Conservation (phyloP, 805 yeast genomes). For the Metschnikowia peoriensis region DNA sequence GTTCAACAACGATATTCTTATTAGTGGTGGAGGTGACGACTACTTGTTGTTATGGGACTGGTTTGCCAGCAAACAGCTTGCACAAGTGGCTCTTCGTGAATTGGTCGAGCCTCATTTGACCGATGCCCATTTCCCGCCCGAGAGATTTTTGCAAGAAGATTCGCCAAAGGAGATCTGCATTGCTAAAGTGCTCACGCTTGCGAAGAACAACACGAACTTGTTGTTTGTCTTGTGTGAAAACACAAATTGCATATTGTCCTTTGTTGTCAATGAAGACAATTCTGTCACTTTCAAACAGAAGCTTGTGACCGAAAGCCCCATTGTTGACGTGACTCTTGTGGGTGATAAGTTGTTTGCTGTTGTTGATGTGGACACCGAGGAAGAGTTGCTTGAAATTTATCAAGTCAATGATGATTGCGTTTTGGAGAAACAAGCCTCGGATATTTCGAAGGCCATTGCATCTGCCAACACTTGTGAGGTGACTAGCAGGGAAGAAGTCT, state of each 20-base stretch:
- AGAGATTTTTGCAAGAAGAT: conserved; percentile 52
- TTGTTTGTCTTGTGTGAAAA: conserved; percentile 52
- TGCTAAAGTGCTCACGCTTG: conserved; percentile 39
- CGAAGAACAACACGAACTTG: conserved; percentile 22
- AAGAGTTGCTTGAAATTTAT: conserved; percentile 25
- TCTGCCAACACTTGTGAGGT: conserved; percentile 31
- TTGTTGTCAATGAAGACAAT: conserved; percentile 26
- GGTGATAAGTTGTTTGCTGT: conserved; percentile 25
- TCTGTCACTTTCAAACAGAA: conserved; percentile 31
- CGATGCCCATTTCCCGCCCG: conserved; percentile 62
- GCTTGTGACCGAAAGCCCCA: conserved; percentile 22
- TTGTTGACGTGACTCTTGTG: conserved; percentile 30
- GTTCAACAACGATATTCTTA: conserved; percentile 49
- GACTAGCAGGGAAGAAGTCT: conserved; percentile 35
- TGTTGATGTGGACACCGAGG: conserved; percentile 28
- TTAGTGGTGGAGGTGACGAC: conserved; percentile 93
- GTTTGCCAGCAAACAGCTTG: conserved; percentile 47
- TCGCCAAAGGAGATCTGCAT: conserved; percentile 57
- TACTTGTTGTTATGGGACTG: conserved; percentile 77
- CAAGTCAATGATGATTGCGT: conserved; percentile 22
- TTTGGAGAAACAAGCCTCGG: conserved; percentile 12
- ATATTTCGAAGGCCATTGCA: conserved; percentile 24
- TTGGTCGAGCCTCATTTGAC: conserved; percentile 42
- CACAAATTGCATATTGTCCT: conserved; percentile 44
- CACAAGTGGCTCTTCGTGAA: conserved; percentile 48